Percentiles rank a stretch among this genome's conserved stretches.
These are phyloP conservation scores for Entrophospora sp. DNA, from an alignment of 192 early-diverging fungal species.

Conservation along the genomic window DNA sequence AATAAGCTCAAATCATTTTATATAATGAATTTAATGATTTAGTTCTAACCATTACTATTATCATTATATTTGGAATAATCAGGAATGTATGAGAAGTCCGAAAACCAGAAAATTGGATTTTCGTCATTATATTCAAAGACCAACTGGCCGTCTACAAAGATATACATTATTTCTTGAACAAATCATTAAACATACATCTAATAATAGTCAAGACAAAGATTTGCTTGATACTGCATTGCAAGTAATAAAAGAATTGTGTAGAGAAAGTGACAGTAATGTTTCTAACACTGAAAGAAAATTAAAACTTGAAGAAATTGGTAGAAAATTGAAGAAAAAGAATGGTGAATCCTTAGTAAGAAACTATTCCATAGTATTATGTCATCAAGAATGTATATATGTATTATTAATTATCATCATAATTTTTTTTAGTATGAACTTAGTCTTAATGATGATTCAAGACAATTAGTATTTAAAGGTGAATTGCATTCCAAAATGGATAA, in stretches of 20 bases:
- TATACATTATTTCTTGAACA: constrained; percentile 70
- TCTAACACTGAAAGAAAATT: constrained; percentile 63
- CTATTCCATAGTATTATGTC: not conserved
- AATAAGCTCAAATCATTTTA: not conserved
- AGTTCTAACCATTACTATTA: constrained; percentile 51
- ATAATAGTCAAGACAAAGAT: constrained; percentile 55
- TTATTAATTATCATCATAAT: not conserved
- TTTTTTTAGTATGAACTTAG: not conserved
- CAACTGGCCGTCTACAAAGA: constrained; percentile 63
- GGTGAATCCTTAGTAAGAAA: not conserved
- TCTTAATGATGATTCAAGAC: not conserved
- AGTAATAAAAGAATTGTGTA: constrained; percentile 48
- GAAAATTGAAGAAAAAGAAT: constrained; percentile 13
- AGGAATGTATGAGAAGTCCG: constrained; percentile 25
- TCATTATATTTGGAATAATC: constrained; percentile 36
- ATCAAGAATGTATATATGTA: not conserved
- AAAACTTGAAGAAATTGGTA: constrained; percentile 50
- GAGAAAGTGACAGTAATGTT: constrained; percentile 58
- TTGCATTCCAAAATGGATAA: not conserved
- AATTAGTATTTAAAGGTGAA: constrained; percentile 17
- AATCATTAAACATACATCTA: constrained; percentile 58
- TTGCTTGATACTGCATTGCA: constrained; percentile 47
- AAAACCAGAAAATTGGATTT: constrained; percentile 28
- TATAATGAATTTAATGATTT: constrained; percentile 29
- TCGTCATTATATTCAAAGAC: constrained; percentile 38